Base-by-base conservation (phyloP, 1,284 basidiomycete species). In the Marasmius oreades region DNA sequence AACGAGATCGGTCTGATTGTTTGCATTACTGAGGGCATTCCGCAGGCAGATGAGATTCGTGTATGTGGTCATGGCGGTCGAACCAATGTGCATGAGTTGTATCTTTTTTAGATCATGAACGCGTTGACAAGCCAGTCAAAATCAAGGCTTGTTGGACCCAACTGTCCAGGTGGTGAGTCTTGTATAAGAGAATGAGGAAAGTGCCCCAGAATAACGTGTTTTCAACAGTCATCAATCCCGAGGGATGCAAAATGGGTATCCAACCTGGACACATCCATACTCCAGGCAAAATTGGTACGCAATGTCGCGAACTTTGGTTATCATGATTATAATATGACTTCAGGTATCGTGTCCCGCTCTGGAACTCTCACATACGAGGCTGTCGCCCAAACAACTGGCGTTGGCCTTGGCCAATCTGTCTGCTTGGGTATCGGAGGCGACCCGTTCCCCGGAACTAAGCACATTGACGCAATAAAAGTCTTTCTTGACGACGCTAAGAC, bases 231-330 rank as follows among this genome's bases (percentile, higher is more conserved):
- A 98, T 99, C 69, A 95, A 95, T 70, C 93, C 95, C 26, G 82
- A 91, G 56, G 96, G 96, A 16, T 99, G 97, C 81, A 99, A 99
- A 81, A 98, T 99, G 86, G 97, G 97, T 60, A 99, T 99, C 71
- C 96, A 98, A 78, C 97, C 97, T 24, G 96, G 95, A 42, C 94
- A 97, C 70, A 96, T 99, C 66, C 96, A 98, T 79, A 92, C 77
- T 62, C 93, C 96, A 55, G 96, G 96, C 56, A 94, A 90, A 64
- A 95, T 97, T 64, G 94, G 94, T 89, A 62, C 34, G 80, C 70
- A 12, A n/a, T 28, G 51, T 28, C 47, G 47, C 45, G 37, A 47
- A 28, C 18, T 37, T 37, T 50, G 14, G 36, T 36, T 23, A 55
- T 59, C 47, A 8, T 11, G 20, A 39, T 46, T 59, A 54, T 56